These are phyloP conservation scores for Candolleomyces eurysporus DNA, from an alignment of 768 basidiomycete species.

Conservation along the genomic window DNA sequence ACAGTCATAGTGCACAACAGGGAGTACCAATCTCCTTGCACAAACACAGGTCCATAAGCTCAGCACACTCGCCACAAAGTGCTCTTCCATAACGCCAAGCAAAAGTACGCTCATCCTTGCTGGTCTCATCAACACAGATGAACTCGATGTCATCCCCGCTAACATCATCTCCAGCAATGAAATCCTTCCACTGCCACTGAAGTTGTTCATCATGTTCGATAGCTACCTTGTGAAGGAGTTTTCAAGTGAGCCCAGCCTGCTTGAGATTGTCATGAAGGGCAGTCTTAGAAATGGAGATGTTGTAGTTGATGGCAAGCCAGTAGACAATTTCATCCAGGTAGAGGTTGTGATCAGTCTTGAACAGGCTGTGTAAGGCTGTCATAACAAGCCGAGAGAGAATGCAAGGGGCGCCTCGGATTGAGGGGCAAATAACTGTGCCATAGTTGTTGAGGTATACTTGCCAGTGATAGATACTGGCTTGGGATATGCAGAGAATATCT, in stretches of 20 bases:
- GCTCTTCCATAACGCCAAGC: conserved; percentile 25
- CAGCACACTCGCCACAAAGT: conserved; percentile 16
- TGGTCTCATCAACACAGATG: conserved; percentile 22
- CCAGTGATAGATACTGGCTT: conserved; percentile 23
- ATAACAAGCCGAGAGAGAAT: conserved; percentile 16
- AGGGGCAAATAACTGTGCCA: conserved; percentile 1
- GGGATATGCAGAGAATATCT: conserved; percentile 20
- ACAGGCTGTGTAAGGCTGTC: conserved; percentile 17
- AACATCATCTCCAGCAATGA: conserved; percentile 1
- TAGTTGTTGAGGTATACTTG: conserved; percentile 16
- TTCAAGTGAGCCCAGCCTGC: conserved; percentile 66
- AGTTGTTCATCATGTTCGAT: conserved; percentile 17
- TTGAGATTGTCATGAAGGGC: conserved; percentile 61
- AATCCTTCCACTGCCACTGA: conserved; percentile 5
- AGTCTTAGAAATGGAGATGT: conserved; percentile 17
- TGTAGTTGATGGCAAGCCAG: conserved; percentile 19
- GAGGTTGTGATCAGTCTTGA: conserved; percentile 10
- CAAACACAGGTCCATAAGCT: conserved; percentile 20
- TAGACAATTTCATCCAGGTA: conserved; percentile 21
- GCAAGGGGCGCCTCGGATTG: conserved; percentile 15
- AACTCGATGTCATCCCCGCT: conserved; percentile 14
- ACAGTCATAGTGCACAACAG: conserved; percentile 27
- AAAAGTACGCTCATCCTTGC: conserved; percentile 31
- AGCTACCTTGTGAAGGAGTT: conserved; percentile 43
- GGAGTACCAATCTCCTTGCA: conserved; percentile 22